A percentile compares a stretch with the other conserved stretches of the same genome.
Conservation (phyloP, 208 protist genomes). For the Zelonia costaricensis region DNA sequence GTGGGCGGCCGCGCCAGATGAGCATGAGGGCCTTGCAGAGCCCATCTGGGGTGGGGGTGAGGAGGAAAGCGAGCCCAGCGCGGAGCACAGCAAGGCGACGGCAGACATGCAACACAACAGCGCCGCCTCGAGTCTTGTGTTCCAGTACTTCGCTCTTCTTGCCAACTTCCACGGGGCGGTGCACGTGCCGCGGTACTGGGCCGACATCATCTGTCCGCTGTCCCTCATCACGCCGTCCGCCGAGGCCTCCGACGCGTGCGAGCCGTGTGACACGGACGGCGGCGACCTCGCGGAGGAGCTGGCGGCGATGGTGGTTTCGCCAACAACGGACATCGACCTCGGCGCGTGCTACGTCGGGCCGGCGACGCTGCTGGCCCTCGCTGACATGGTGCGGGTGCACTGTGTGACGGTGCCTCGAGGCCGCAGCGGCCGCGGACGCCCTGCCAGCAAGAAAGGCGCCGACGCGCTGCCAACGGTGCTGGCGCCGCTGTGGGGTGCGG, state of each 20-base stretch:
- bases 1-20: no score
- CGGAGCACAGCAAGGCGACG: neutral
- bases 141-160: conserved; percentile 23
- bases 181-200: conserved; percentile 16
- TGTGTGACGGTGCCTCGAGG: neutral
- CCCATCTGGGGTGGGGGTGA: neutral
- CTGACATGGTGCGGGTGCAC: conserved; percentile 38
- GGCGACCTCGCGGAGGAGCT: neutral
- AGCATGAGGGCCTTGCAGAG: no score
- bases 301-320: neutral
- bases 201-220: neutral
- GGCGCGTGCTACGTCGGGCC: conserved; percentile 29
- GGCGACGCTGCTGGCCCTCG: conserved; percentile 29
- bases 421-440: neutral
- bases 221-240: neutral
- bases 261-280: neutral
- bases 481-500: conserved; percentile 14
- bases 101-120: neutral
- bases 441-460: neutral
- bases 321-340: conserved; percentile 26
- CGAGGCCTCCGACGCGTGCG: neutral
- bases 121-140: conserved; percentile 1
- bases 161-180: conserved; percentile 22
- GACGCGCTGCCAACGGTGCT: conserved; percentile 4
- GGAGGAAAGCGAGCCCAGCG: neutral